Evolutionary conservation across 2,329 filamentous ascomycete genomes (phyloP).

Genomic region (Calonectria multiphialidica): DNA sequence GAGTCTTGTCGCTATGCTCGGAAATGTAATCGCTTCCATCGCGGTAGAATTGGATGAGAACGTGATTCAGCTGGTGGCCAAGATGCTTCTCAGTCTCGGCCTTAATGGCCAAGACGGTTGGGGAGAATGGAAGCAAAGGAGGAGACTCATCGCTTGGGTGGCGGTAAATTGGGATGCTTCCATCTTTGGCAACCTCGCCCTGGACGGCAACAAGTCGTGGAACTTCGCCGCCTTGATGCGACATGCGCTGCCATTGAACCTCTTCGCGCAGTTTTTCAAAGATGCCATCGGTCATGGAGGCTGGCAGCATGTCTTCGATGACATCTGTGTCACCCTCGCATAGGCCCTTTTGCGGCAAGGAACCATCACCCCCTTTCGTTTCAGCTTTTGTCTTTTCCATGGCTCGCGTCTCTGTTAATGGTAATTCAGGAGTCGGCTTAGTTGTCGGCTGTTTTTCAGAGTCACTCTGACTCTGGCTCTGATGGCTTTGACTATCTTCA

Average conservation of each 20-base stretch:
- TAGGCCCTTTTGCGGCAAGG: slow-evolving; percentile 63
- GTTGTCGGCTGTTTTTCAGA: slow-evolving; percentile 6
- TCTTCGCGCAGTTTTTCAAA: slow-evolving; percentile 81
- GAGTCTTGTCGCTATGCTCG: slow-evolving; percentile 96
- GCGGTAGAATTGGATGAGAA: slow-evolving; percentile 93
- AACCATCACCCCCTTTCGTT: slow-evolving; percentile 13
- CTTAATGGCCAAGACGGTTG: slow-evolving; percentile 77
- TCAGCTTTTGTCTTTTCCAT: slow-evolving; percentile 24
- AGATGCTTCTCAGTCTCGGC: slow-evolving; percentile 76
- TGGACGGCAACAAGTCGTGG: slow-evolving; percentile 93
- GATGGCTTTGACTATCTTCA: slow-evolving; percentile 15
- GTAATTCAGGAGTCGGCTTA: background rate
- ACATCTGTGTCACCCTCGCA: slow-evolving; percentile 87
- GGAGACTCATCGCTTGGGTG: slow-evolving; percentile 93
- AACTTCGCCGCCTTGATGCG: slow-evolving; percentile 90
- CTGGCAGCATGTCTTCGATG: slow-evolving; percentile 76
- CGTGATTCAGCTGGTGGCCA: slow-evolving; percentile 89
- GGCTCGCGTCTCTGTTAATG: background rate
- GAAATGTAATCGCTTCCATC: slow-evolving; percentile 90
- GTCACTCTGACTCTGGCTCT: background rate
- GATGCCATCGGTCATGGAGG: slow-evolving; percentile 64
- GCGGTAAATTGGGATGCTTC: slow-evolving; percentile 89
- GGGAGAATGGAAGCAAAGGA: slow-evolving; percentile 80
- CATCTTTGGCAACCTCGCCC: slow-evolving; percentile 76
- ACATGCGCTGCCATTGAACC: slow-evolving; percentile 91